A percentile compares a stretch with the other conserved stretches of the same genome.
These are phyloP conservation scores for Penicillium egyptiacum DNA, from an alignment of 495 filamentous ascomycete species.

Conservation along the genomic window DNA sequence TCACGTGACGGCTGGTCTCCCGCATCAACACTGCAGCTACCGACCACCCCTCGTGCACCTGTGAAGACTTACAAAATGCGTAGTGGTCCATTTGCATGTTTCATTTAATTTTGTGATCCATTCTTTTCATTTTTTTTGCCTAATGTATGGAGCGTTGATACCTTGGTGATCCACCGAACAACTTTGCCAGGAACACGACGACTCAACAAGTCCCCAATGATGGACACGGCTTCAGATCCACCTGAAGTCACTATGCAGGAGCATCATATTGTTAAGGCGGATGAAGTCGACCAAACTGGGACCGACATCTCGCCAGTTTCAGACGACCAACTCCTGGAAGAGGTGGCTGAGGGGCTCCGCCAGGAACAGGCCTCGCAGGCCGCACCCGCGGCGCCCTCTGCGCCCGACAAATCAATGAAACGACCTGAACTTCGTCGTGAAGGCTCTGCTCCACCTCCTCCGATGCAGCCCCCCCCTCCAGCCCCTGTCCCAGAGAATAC, in stretches of 20 bases:
- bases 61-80: background rate
- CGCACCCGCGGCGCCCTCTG: constrained; percentile 11
- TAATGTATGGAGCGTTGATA: constrained; percentile 17
- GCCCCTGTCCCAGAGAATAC: constrained; percentile 47
- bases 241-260: constrained; percentile 29
- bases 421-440: constrained; percentile 61
- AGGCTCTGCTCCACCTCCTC: constrained; percentile 54
- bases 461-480: constrained; percentile 59
- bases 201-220: constrained; percentile 15
- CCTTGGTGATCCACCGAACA: constrained; percentile 10
- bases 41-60: background rate
- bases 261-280: constrained; percentile 53
- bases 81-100: background rate
- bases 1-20: constrained; percentile 5
- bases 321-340: constrained; percentile 50
- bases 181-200: constrained; percentile 10
- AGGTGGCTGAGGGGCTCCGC: constrained; percentile 49
- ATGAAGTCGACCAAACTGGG: constrained; percentile 56
- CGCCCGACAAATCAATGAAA: constrained; percentile 25
- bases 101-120: background rate
- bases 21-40: constrained; percentile 11
- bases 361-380: constrained; percentile 41
- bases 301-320: constrained; percentile 52
- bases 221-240: constrained; percentile 33
- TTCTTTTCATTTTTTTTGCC: constrained; percentile 4